Conservation (phyloP, 495 filamentous ascomycete genomes). For the Amorphotheca resinae region DNA sequence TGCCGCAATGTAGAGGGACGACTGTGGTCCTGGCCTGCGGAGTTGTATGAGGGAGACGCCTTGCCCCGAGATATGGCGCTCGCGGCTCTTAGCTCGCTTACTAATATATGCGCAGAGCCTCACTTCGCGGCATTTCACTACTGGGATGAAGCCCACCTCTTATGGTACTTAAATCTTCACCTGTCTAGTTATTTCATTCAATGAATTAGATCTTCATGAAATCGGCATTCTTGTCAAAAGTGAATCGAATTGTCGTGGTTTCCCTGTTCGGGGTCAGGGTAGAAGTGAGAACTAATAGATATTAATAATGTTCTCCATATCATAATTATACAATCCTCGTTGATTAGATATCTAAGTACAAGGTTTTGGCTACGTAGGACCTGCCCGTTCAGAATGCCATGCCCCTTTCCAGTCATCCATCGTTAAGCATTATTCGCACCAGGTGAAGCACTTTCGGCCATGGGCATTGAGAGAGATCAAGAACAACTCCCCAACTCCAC, state of each 20-base stretch:
- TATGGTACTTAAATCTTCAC: too few species aligned
- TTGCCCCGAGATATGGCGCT: slow-evolving; percentile 12
- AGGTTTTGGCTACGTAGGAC: slow-evolving; percentile 2
- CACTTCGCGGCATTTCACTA: too few species aligned
- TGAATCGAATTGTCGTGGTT: too few species aligned
- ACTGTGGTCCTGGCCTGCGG: slow-evolving; percentile 11
- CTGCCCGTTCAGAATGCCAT: slow-evolving; percentile 4
- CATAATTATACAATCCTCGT: slow-evolving; percentile 11
- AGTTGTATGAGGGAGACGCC: slow-evolving; percentile 11
- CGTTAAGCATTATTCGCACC: slow-evolving; percentile 22
- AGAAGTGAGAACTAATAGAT: too few species aligned
- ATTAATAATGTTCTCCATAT: too few species aligned
- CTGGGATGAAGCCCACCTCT: too few species aligned
- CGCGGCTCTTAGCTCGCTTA: slow-evolving; percentile 11
- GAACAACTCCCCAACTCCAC: slow-evolving; percentile 18
- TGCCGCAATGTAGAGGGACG: slow-evolving; percentile 1
- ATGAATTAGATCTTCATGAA: too few species aligned
- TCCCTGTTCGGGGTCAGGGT: too few species aligned
- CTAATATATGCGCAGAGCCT: slow-evolving; percentile 1
- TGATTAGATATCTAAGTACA: slow-evolving; percentile 12
- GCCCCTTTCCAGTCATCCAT: slow-evolving; percentile 15
- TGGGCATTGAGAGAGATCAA: slow-evolving; percentile 21
- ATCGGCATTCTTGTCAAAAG: too few species aligned
- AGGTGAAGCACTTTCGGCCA: slow-evolving; percentile 25
- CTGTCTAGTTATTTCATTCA: too few species aligned